Conservation (phyloP, 169 alveolate species). For the Besnoitia besnoiti region DNA sequence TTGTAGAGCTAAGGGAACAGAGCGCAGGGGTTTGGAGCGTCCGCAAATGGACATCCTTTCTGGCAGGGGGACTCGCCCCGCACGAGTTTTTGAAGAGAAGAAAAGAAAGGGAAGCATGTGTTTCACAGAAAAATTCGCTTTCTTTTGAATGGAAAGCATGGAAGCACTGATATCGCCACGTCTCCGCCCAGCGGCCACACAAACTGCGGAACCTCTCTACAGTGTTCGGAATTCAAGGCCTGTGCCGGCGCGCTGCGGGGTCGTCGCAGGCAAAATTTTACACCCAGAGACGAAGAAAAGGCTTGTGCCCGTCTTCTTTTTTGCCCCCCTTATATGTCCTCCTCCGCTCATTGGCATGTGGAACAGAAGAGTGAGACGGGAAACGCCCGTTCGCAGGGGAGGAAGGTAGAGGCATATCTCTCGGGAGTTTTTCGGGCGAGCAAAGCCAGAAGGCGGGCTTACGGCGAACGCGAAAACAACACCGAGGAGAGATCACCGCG, state of each 20-base stretch:
- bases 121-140: no score
- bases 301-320: background rate
- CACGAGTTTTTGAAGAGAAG: background rate
- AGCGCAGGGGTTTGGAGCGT: background rate
- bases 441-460: background rate
- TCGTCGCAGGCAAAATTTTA: no score
- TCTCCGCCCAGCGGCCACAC: background rate
- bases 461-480: background rate
- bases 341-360: background rate
- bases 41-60: background rate
- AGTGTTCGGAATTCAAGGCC: background rate
- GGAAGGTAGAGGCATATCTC: background rate
- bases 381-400: background rate
- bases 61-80: background rate
- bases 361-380: background rate
- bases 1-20: no score
- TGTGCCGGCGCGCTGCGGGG: slow-evolving; percentile 20
- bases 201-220: background rate
- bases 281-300: background rate
- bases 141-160: no score
- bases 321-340: background rate
- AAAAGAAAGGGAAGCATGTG: no score
- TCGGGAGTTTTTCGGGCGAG: background rate
- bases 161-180: no score
- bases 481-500: background rate